Evolutionary conservation across 345 rosid genomes (phyloP), one percentile per base, ranked within the genome.

Genomic region (Linum usitatissimum): DNA sequence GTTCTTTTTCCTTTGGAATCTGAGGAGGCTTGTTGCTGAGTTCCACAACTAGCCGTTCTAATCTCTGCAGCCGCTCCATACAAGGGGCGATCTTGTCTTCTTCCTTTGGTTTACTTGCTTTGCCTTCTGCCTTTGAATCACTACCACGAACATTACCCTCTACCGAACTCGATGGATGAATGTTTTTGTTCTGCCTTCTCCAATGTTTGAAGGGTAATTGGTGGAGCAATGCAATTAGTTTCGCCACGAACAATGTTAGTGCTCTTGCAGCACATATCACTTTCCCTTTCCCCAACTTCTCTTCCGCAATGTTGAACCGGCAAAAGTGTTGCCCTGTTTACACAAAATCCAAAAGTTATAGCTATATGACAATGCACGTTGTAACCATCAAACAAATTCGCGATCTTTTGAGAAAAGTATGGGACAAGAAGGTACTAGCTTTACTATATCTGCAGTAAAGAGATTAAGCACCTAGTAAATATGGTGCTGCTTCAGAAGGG

Each of bases 1-100:
- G 80, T 66, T 92, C 98, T 74, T 92, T 89, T 72, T 87, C 98
- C 30, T 70, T 21, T 3, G 98, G 98, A 45, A 92, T 86, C 51
- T 59, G 81, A 20, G 83, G 75, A 18, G 91, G 95, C 69, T 80
- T 87, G 73, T 76, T 82, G 60, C 76, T 66, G 40, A 92, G 77
- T 39, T 92, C 90, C 63, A 83, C 86, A 0, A 81, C 67, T 60
- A 60, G 67, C 59, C 79, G 84, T 79, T 92, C 98, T 51, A 89
- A 80, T 65, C 76, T 74, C 80, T 80, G 73, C 62, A 92, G 88
- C 18, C 94, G 96, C 39, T 89, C 87, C 48, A 89, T 62, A 68
- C 88, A 92, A 13, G 88, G 94, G 65, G 45, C 70, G 21, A 89
- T 64, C 57, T 2, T 64, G 61, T 87, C 85, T 64, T 76, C 81